phyloP scores from a whole-genome alignment of 2,329 filamentous ascomycete species.

The Penicillium digitatum region DNA sequence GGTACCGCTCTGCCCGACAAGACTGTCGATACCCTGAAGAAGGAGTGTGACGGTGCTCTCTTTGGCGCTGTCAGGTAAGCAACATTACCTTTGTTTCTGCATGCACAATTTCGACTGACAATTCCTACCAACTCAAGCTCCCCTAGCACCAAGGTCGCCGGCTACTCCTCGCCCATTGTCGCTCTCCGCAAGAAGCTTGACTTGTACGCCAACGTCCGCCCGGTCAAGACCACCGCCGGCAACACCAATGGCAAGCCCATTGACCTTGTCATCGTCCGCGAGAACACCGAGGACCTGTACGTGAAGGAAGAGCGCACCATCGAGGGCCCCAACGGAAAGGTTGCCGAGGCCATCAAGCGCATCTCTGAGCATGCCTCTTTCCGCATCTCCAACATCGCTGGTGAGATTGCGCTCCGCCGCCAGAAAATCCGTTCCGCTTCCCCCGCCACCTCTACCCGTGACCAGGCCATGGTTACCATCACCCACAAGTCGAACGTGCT shows the following conservation, averaged over 20 bases:
- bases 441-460: slow-evolving; percentile 53
- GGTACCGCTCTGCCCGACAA: slow-evolving; percentile 83
- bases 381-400: slow-evolving; percentile 88
- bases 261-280: slow-evolving; percentile 95
- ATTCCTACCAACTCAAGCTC: slow-evolving; percentile 52
- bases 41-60: slow-evolving; percentile 90
- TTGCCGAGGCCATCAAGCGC: slow-evolving; percentile 96
- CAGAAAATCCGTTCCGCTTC: slow-evolving; percentile 68
- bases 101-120: not conserved
- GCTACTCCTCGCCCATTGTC: slow-evolving; percentile 95
- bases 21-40: slow-evolving; percentile 83
- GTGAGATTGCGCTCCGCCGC: slow-evolving; percentile 84
- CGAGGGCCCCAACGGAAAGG: slow-evolving; percentile 67
- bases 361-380: slow-evolving; percentile 81
- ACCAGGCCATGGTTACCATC: slow-evolving; percentile 76
- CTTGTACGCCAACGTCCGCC: slow-evolving; percentile 95
- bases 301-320: slow-evolving; percentile 93
- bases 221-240: slow-evolving; percentile 74
- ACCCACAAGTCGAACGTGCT: slow-evolving; percentile 99
- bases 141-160: slow-evolving; percentile 80
- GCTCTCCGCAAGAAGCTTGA: slow-evolving; percentile 91
- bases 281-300: slow-evolving; percentile 98
- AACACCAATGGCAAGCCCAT: slow-evolving; percentile 56
- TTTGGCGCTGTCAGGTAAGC: slow-evolving; percentile 81
- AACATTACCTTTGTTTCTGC: not conserved